phyloP scores from a whole-genome alignment of 2,329 filamentous ascomycete species.

The Venturia aucupariae region DNA sequence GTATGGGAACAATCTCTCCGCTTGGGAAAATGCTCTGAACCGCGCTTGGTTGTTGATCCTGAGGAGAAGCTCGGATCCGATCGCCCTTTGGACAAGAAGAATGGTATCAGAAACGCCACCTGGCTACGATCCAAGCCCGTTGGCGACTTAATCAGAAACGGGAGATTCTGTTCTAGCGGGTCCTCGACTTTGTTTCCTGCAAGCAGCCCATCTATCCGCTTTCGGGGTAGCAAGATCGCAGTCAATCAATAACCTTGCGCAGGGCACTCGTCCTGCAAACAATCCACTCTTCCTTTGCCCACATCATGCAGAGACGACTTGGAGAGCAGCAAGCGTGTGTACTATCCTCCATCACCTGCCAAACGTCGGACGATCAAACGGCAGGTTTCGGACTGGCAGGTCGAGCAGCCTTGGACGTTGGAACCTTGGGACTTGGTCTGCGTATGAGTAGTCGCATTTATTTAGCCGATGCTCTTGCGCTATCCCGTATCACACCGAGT shows the following conservation, averaged over 20 bases:
- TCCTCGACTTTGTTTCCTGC: neutral
- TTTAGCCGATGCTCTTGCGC: neutral
- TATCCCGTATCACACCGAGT: neutral
- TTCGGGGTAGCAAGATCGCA: conserved; percentile 3
- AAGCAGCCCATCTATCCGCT: neutral
- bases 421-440: too few relatives aligned
- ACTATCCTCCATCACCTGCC: neutral
- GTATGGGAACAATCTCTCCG: neutral
- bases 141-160: conserved; percentile 2
- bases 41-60: too few relatives aligned
- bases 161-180: conserved; percentile 7
- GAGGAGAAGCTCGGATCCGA: neutral
- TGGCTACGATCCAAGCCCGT: neutral
- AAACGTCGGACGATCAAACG: conserved; percentile 3
- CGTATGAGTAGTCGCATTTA: too few relatives aligned
- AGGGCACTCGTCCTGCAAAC: neutral
- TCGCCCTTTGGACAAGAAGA: neutral
- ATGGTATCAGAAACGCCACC: neutral
- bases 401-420: neutral
- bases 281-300: neutral
- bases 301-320: neutral
- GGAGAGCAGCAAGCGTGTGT: neutral
- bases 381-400: conserved; percentile 2
- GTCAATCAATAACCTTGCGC: neutral
- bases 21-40: conserved; percentile 1